phyloP scores from a whole-genome alignment of 2,329 filamentous ascomycete genomes.

The Colletotrichum lindemuthianum region DNA sequence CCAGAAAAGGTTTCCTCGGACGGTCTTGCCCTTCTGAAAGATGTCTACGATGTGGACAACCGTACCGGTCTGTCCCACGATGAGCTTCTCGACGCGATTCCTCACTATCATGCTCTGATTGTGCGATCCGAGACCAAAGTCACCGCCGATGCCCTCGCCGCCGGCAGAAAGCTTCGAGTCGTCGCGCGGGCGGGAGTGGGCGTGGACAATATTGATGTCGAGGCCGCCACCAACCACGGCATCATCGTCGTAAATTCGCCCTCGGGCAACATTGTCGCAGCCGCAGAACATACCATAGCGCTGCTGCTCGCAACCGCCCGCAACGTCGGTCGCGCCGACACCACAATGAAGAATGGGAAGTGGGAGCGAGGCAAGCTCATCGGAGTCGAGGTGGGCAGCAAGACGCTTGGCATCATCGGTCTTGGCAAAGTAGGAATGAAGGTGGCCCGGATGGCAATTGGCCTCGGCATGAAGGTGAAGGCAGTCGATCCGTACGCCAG shows the following conservation, averaged over 20 bases:
- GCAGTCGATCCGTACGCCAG: constrained; percentile 84
- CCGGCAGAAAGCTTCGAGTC: constrained; percentile 76
- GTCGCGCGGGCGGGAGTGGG: constrained; percentile 84
- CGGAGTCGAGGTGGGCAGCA: constrained; percentile 81
- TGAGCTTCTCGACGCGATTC: constrained; percentile 74
- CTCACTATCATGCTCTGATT: constrained; percentile 79
- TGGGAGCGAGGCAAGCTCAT: constrained; percentile 82
- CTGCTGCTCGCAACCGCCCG: constrained; percentile 79
- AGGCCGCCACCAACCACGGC: constrained; percentile 75
- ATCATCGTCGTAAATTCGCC: constrained; percentile 86
- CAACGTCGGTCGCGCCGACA: constrained; percentile 76
- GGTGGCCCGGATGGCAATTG: constrained; percentile 81
- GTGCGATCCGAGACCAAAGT: constrained; percentile 86
- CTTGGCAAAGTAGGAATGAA: constrained; percentile 86
- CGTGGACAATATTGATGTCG: constrained; percentile 84
- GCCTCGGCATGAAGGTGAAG: constrained; percentile 79
- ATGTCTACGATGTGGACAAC: constrained; percentile 76
- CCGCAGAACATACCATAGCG: constrained; percentile 81
- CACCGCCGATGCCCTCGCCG: constrained; percentile 72
- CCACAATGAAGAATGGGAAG: constrained; percentile 74
- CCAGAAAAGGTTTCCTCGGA: constrained; percentile 85
- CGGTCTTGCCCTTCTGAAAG: constrained; percentile 74
- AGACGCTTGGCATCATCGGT: constrained; percentile 80
- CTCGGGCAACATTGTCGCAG: constrained; percentile 82
- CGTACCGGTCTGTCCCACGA: constrained; percentile 69